These are phyloP conservation scores for Pichiaceae sp. DNA, from an alignment of 1,139 yeast species.

Conservation along the genomic window DNA sequence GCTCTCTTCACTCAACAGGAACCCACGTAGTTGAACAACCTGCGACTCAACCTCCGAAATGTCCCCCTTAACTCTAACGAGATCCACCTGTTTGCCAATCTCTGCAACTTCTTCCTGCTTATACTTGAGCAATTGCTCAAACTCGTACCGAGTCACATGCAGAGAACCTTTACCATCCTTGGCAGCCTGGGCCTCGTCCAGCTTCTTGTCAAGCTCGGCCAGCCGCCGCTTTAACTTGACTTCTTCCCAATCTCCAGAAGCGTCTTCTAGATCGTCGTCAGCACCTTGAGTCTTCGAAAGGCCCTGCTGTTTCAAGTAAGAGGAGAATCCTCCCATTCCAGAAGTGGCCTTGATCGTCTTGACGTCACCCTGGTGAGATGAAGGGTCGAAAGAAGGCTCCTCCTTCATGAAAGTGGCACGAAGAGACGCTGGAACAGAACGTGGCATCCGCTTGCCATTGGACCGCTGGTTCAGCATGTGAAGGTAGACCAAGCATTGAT, in stretches of 20 bases:
- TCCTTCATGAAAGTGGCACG: conserved; percentile 89
- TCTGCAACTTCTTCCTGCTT: conserved; percentile 45
- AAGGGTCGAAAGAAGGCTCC: conserved; percentile 67
- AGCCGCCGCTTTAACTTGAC: conserved; percentile 76
- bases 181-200: conserved; percentile 53
- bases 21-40: conserved; percentile 52
- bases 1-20: conserved; percentile 38
- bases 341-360: conserved; percentile 18
- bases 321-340: conserved; percentile 30
- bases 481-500: conserved; percentile 80
- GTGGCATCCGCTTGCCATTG: conserved; percentile 79
- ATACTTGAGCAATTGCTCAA: conserved; percentile 72
- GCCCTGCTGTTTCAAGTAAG: conserved; percentile 37
- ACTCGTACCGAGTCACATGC: conserved; percentile 52
- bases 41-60: conserved; percentile 59
- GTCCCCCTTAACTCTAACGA: conserved; percentile 43
- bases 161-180: conserved; percentile 32
- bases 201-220: conserved; percentile 58
- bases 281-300: conserved; percentile 24
- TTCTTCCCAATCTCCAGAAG: conserved; percentile 88
- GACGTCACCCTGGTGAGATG: conserved; percentile 37
- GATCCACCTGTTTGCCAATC: conserved; percentile 22
- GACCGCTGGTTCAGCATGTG: conserved; percentile 89
- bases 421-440: conserved; percentile 89
- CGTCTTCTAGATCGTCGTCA: conserved; percentile 24